Conservation (phyloP, 345 rosid genomes). For the Euphorbia lathyris region DNA sequence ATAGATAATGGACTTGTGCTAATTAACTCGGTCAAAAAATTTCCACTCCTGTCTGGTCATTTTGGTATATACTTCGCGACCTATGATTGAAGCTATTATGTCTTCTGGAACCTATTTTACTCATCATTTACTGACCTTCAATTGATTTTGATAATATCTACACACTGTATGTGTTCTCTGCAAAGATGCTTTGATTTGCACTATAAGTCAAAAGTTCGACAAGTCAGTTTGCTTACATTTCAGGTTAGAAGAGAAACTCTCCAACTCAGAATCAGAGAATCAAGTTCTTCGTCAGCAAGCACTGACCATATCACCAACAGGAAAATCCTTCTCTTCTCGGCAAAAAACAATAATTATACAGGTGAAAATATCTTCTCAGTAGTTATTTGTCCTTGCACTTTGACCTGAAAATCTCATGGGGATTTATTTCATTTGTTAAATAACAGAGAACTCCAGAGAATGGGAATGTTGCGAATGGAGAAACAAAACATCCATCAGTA, state of each 20-base stretch:
- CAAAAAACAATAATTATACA: conserved; percentile 66
- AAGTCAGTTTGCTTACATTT: not conserved
- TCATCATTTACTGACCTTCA: not conserved
- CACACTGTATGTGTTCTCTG: not conserved
- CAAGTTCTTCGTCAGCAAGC: conserved; percentile 99
- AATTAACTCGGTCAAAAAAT: not conserved
- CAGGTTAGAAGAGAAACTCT: conserved; percentile 93
- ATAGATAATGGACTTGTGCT: not conserved
- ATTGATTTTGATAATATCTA: not conserved
- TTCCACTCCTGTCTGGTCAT: not conserved
- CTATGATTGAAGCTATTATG: not conserved
- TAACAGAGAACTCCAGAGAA: conserved; percentile 90
- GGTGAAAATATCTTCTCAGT: conserved; percentile 39
- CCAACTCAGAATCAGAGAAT: conserved; percentile 94
- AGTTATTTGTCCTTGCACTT: conserved; percentile 7
- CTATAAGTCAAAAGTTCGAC: conserved; percentile 10
- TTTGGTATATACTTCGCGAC: not conserved
- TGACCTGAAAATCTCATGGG: conserved; percentile 16
- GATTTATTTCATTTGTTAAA: conserved; percentile 27
- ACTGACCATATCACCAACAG: conserved; percentile 87
- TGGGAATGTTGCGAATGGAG: conserved; percentile 69
- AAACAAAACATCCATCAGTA: conserved; percentile 56
- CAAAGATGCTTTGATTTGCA: conserved; percentile 14
- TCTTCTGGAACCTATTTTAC: not conserved
- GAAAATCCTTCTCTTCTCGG: conserved; percentile 64